These are phyloP conservation scores for Meyerozyma carpophila DNA, from an alignment of 1,139 yeast species.

Conservation along the genomic window DNA sequence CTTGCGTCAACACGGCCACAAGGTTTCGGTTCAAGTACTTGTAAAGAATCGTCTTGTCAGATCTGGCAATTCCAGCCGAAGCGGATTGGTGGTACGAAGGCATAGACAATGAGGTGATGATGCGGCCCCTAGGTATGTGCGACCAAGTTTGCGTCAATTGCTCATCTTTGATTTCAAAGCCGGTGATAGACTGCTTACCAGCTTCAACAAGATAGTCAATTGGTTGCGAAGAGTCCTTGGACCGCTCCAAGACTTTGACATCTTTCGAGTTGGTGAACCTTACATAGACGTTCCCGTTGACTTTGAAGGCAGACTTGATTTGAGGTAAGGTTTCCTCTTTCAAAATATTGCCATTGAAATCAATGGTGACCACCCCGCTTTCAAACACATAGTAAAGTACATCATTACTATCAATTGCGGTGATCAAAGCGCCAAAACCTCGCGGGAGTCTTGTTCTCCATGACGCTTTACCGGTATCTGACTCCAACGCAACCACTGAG, in stretches of 20 bases:
- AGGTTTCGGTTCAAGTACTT: conserved; percentile 76
- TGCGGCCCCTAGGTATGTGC: not conserved
- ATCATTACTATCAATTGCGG: conserved; percentile 14
- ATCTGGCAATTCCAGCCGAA: conserved; percentile 66
- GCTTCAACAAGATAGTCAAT: not conserved
- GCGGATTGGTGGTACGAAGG: conserved; percentile 44
- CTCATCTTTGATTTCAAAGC: not conserved
- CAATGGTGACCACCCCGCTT: conserved; percentile 9
- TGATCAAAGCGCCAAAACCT: conserved; percentile 10
- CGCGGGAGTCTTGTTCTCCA: conserved; percentile 19
- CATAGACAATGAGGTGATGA: conserved; percentile 17
- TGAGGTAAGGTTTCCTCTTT: conserved; percentile 6
- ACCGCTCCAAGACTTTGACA: conserved; percentile 22
- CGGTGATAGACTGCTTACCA: not conserved
- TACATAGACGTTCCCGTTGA: conserved; percentile 4
- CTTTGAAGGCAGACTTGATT: conserved; percentile 4
- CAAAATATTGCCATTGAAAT: conserved; percentile 4
- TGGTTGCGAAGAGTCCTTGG: conserved; percentile 11
- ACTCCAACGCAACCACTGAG: conserved; percentile 25
- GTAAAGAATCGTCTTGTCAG: conserved; percentile 72
- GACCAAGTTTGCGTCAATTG: not conserved
- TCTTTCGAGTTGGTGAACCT: not conserved
- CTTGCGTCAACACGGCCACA: conserved; percentile 49
- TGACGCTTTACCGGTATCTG: conserved; percentile 21
- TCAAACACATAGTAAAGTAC: conserved; percentile 19